Evolutionary conservation across 345 rosid species (phyloP).

Genomic region (Citrus sp.): DNA sequence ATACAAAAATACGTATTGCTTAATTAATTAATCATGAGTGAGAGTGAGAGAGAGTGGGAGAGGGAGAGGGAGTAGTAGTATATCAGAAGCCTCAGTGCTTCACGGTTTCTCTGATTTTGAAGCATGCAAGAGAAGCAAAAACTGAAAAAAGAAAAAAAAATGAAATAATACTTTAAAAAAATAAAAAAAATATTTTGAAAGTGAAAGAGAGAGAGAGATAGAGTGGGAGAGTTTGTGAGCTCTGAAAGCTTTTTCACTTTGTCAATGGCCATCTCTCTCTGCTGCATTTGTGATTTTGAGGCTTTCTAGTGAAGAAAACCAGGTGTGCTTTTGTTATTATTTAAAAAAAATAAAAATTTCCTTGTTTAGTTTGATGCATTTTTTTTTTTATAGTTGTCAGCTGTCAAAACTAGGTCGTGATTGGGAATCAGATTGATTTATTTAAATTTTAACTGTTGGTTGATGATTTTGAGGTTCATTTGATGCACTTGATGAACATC

Average conservation of each 20-base stretch:
- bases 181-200: not conserved
- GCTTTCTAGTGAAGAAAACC: constrained; percentile 20
- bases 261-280: constrained; percentile 2
- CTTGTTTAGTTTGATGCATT: constrained; percentile 4
- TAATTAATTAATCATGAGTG: constrained; percentile 27
- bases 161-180: not conserved
- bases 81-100: constrained; percentile 33
- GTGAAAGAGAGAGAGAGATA: not conserved
- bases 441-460: not conserved
- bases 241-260: constrained; percentile 7
- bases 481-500: constrained; percentile 4
- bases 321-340: constrained; percentile 24
- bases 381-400: not conserved
- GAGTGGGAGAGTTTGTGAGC: not conserved
- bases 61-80: constrained; percentile 8
- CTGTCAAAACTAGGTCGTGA: constrained; percentile 7
- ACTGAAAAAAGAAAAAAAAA: not conserved
- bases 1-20: constrained; percentile 17
- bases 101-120: constrained; percentile 36
- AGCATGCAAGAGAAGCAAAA: constrained; percentile 25
- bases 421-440: not conserved
- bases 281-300: constrained; percentile 21
- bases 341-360: not conserved
- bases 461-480: constrained; percentile 17
- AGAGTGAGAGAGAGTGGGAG: not conserved